Evolutionary conservation across 768 basidiomycete genomes (phyloP), one percentile per base, ranked within the genome.

Genomic region (Lactifluus rugatus): DNA sequence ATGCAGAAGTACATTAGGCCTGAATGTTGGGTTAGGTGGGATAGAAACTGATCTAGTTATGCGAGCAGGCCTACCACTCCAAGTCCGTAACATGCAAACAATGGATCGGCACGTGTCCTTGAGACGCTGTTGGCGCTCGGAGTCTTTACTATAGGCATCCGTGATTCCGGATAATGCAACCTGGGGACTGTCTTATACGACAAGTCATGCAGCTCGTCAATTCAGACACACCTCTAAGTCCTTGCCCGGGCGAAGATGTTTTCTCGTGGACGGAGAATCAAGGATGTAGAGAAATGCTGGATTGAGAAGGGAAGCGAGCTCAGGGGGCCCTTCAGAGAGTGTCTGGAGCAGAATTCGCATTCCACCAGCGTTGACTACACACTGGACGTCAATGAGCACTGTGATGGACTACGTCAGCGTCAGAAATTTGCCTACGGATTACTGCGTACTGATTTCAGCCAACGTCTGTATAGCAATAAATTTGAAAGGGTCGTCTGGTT

Each of bases 1-100:
- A 93, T 83, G 70, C 92, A 95, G 65, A 95, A 85, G 69, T 95
- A 97, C 80, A 97, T 84, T 25, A 98, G 68, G 11, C 95, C 95
- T 79, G 36, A 10, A 28, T 17, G 36, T 23, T 5, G 5, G n/a
- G 50, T 52, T n/a, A 52, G 31, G 46, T 34, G 37, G 37, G 11
- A 11, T 47, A 36, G 45, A 16, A 6, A 32, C 58, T 28, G 16
- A 9, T 36, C 19, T 31, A 54, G 17, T 55, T 39, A 7, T 10
- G 39, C 13, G 32, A 14, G 13, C 16, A 17, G 25, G 73, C 86
- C 54, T 66, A 95, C 94, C 95, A 65, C 91, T 87, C 93, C 94
- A 99, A 13, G 89, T 92, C 52, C 87, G 81, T 52, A 99, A 69
- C 81, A 96, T 87, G 44, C 85, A 75, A 54, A 85, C 82, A 36